Base-by-base conservation (phyloP, 805 yeast species). In the Vanderwaltozyma polyspora region DNA sequence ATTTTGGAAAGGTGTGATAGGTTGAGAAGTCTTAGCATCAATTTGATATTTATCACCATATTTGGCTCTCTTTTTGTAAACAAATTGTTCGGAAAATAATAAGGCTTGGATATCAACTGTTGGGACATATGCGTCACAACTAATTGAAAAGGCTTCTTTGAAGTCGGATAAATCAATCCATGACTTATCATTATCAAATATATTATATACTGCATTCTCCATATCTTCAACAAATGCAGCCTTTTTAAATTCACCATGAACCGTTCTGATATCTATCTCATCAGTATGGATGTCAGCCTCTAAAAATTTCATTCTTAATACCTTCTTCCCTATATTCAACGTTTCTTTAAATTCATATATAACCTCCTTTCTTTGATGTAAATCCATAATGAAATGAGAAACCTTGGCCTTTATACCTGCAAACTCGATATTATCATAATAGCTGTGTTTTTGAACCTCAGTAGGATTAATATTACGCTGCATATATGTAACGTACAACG, bases 401-500 rank as follows among this genome's bases (percentile, higher is more conserved):
- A 76, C 63, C 37, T 70, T 72, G 5, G 72, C 76, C 50, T 82
- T 79, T 17, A 87, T 39, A 7, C 98, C 98, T 18, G 81, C 71
- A 48, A 70, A 71, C 17, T 74, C 72, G 13, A 67, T 52, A 22
- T 23, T 13, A 8, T 47, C 46, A 7, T 43, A 26, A 23, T 39
- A 41, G 17, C 37, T 40, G 19, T 42, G 43, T 25, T 38, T 43
- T n/a, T 37, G 16, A 11, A 35, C 29, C 19, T 43, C 43, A 12
- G 42, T 39, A 4, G 67, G 56, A 26, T 64, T 66, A 33, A 58
- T 38, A 25, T 60, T 63, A 21, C 76, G 66, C 48, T 80, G 79
- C 16, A 76, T 66, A 55, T 87, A 94, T 1, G 89, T 66, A 10
- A 89, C 60, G 43, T 74, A 83, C 13, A 91, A 60, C 1, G 94